These are phyloP conservation scores for Kwoniella sp. DNA, from an alignment of 768 basidiomycete genomes.

Conservation along the genomic window DNA sequence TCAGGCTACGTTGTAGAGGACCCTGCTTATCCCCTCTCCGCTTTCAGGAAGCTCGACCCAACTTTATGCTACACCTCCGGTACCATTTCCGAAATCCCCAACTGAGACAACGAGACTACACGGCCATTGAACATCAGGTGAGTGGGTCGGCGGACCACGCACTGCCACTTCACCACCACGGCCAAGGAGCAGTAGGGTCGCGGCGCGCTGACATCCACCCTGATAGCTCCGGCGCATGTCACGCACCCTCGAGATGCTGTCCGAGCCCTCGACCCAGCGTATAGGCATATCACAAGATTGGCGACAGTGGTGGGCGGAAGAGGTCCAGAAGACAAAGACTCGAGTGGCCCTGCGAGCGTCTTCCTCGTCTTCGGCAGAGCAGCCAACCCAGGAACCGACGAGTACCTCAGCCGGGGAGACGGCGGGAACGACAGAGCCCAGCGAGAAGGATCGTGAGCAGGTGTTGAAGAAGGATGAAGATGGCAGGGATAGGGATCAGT, in stretches of 20 bases:
- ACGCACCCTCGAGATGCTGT: slow-evolving; percentile 45
- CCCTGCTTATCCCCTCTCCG: not conserved
- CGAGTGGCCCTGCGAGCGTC: not conserved
- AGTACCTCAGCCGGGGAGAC: too few relatives aligned
- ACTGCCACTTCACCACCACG: too few relatives aligned
- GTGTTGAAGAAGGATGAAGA: slow-evolving; percentile 9
- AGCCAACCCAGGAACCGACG: too few relatives aligned
- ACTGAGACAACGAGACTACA: slow-evolving; percentile 39
- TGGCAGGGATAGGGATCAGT: slow-evolving; percentile 22
- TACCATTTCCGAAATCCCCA: slow-evolving; percentile 45
- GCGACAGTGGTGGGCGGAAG: slow-evolving; percentile 41
- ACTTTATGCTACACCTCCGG: slow-evolving; percentile 44
- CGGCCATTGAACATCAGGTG: slow-evolving; percentile 49
- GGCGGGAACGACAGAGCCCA: too few relatives aligned
- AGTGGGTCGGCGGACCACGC: too few relatives aligned
- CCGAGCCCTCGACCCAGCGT: slow-evolving; percentile 28
- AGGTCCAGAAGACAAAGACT: slow-evolving; percentile 8
- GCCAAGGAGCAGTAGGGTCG: too few relatives aligned
- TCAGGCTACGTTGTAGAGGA: not conserved
- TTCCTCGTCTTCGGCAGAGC: not conserved
- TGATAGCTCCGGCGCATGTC: slow-evolving; percentile 46
- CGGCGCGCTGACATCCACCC: too few relatives aligned
- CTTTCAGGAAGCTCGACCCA: slow-evolving; percentile 27
- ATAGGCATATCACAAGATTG: slow-evolving; percentile 37
- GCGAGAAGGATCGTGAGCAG: not conserved